These are phyloP conservation scores for Trichoderma erinaceum DNA, from an alignment of 495 filamentous ascomycete genomes.

Conservation along the genomic window DNA sequence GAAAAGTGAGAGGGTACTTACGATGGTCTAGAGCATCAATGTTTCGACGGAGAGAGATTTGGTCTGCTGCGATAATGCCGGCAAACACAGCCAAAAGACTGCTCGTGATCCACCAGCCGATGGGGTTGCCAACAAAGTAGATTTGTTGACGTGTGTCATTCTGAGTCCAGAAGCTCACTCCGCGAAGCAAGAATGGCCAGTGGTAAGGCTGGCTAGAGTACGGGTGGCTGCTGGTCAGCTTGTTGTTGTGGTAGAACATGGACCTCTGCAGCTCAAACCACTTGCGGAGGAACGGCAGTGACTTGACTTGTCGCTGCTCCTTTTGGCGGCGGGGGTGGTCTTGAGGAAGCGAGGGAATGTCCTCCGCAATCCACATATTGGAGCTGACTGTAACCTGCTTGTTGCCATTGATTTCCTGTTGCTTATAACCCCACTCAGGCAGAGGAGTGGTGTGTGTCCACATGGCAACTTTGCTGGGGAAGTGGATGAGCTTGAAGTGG, in stretches of 20 bases:
- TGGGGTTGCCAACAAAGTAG: conserved; percentile 95
- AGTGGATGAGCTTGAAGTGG: conserved; percentile 91
- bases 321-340: conserved; percentile 64
- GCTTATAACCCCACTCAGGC: conserved; percentile 93
- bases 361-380: conserved; percentile 92
- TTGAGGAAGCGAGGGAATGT: conserved; percentile 69
- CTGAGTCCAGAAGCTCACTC: conserved; percentile 99
- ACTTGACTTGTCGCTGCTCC: conserved; percentile 70
- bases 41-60: conserved; percentile 84
- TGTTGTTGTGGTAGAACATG: conserved; percentile 99
- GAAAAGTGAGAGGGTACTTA: conserved; percentile 46
- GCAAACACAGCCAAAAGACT: conserved; percentile 88
- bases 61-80: conserved; percentile 87
- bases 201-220: conserved; percentile 93
- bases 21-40: conserved; percentile 89
- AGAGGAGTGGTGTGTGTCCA: conserved; percentile 94
- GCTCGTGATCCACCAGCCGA: conserved; percentile 96
- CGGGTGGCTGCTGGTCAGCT: conserved; percentile 90
- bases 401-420: conserved; percentile 99
- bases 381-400: conserved; percentile 87
- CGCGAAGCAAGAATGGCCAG: conserved; percentile 94
- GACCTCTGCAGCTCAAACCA: conserved; percentile 95
- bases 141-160: conserved; percentile 95
- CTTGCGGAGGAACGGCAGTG: conserved; percentile 81
- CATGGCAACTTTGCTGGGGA: conserved; percentile 93